phyloP scores from a whole-genome alignment of 805 yeast genomes.

The Maudiozyma saulgeensis region DNA sequence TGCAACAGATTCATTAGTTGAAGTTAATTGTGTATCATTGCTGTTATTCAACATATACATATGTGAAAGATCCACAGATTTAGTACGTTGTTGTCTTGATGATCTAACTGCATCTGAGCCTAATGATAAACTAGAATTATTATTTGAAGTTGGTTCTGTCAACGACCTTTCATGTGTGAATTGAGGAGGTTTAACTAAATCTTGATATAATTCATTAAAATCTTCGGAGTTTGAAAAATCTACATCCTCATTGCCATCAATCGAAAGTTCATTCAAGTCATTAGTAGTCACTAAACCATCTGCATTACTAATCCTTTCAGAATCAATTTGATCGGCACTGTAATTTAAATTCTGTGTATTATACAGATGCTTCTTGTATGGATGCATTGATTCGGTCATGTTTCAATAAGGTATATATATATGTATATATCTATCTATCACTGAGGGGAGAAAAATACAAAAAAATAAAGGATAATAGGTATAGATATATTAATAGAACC shows the following conservation, averaged over 20 bases:
- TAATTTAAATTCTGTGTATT: constrained; percentile 1
- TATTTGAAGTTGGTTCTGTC: not conserved
- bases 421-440: too few relatives aligned
- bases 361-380: constrained; percentile 6
- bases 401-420: not conserved
- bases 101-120: not conserved
- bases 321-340: too few relatives aligned
- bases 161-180: not conserved
- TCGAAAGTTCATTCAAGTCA: too few relatives aligned
- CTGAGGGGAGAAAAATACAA: not conserved
- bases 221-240: not conserved
- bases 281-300: too few relatives aligned
- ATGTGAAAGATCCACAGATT: constrained; percentile 36
- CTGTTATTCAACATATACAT: constrained; percentile 29
- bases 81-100: constrained; percentile 12
- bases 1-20: constrained; percentile 35
- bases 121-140: not conserved
- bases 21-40: constrained; percentile 28
- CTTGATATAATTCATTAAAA: not conserved
- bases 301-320: too few relatives aligned
- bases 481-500: too few relatives aligned
- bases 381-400: constrained; percentile 4
- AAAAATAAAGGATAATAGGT: too few relatives aligned
- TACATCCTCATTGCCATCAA: not conserved
- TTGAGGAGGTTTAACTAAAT: not conserved